Evolutionary conservation across 2,329 filamentous ascomycete genomes (phyloP).

Genomic region (Annulohypoxylon truncatum): DNA sequence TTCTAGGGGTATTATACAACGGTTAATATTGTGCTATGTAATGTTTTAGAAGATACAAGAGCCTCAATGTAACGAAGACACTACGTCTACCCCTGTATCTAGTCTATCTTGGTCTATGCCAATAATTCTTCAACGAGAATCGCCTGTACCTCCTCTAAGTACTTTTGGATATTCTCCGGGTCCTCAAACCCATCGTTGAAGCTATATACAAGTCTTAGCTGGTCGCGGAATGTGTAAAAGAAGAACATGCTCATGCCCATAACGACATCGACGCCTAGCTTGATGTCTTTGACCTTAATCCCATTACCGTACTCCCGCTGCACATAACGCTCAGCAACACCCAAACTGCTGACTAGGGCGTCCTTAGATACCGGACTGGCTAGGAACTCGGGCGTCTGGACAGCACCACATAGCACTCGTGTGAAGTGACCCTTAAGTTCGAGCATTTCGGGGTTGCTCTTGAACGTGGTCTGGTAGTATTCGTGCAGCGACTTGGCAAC

Average conservation of each 20-base stretch:
- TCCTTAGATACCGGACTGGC: conserved; percentile 39
- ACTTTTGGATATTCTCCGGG: conserved; percentile 36
- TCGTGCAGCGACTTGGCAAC: conserved; percentile 31
- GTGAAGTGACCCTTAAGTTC: conserved; percentile 40
- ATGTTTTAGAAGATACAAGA: no score
- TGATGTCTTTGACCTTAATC: conserved; percentile 39
- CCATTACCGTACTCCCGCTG: conserved; percentile 38
- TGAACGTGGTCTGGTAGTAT: conserved; percentile 38
- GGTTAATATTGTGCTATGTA: no score
- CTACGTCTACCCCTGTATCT: neutral
- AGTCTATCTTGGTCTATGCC: neutral
- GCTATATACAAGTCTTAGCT: conserved; percentile 42
- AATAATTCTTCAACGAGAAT: conserved; percentile 34
- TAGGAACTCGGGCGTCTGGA: conserved; percentile 43
- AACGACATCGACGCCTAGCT: conserved; percentile 43
- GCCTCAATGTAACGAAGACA: neutral
- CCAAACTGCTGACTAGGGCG: conserved; percentile 45
- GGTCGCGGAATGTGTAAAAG: conserved; percentile 43
- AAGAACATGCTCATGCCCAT: conserved; percentile 46
- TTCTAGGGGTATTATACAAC: no score
- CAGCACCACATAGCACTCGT: conserved; percentile 29
- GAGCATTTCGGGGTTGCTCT: conserved; percentile 32
- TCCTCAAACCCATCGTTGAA: conserved; percentile 46
- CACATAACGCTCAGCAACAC: conserved; percentile 36
- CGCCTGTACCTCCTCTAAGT: conserved; percentile 33